Evolutionary conservation across 257 asterid species (phyloP).

Genomic region (Capsicum rhomboideum): DNA sequence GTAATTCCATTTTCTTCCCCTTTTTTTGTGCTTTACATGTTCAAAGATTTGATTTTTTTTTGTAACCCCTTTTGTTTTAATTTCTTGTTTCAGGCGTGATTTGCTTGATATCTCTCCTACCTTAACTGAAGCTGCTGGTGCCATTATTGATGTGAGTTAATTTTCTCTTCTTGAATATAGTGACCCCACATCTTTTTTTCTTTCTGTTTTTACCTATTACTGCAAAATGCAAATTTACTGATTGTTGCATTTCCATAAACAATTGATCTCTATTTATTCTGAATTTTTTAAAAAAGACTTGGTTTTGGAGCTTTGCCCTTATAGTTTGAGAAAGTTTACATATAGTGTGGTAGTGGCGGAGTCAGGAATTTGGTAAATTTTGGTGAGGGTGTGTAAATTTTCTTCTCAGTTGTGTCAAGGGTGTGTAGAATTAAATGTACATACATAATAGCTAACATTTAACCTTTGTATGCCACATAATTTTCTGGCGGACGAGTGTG

Average conservation of each 20-base stretch:
- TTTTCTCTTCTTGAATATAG: neutral
- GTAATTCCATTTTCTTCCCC: constrained; percentile 18
- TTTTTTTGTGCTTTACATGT: neutral
- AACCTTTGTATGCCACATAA: no score
- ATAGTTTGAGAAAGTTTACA: neutral
- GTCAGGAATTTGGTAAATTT: no score
- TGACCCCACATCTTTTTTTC: no score
- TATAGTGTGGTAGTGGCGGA: no score
- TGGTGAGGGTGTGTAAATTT: no score
- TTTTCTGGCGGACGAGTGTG: no score
- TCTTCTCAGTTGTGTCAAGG: no score
- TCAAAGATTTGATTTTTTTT: neutral
- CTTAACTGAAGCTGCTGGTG: constrained; percentile 96
- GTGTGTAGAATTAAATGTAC: no score
- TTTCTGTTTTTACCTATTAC: no score
- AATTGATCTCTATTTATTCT: neutral
- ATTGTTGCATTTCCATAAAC: neutral
- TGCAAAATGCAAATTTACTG: neutral
- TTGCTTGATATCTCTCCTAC: constrained; percentile 94
- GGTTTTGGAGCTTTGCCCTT: neutral
- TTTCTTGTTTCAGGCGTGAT: constrained; percentile 50
- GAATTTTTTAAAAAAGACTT: no score
- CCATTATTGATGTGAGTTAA: constrained; percentile 77
- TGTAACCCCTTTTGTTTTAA: neutral
- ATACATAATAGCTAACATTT: no score